Evolutionary conservation across 2,329 filamentous ascomycete genomes (phyloP), one percentile per base, ranked within the genome.

Genomic region (Stemphylium lycopersici): DNA sequence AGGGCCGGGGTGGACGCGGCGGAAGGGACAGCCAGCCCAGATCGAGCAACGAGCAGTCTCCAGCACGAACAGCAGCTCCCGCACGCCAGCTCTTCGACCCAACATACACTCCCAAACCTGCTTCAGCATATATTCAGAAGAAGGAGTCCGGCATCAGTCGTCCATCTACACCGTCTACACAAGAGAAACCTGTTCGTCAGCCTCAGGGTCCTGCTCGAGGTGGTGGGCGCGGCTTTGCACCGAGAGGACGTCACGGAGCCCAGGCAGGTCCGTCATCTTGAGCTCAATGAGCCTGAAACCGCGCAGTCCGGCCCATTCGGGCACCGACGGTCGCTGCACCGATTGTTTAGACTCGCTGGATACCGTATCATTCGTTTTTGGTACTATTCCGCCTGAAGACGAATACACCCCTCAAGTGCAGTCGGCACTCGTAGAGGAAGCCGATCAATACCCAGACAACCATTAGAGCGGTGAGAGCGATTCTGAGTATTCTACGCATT

Each of bases 81-180:
- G 77, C 77, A 11, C 81, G 83, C 44, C 89, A 92, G 68, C 81
- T 96, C 1, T 96, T 87, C 74, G 91, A 96, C 66, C 91, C 91
- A 0, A 85, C 83, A 32, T 91, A 88, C 70, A 79, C 86, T 12
- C 78, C 85, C 3, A 91, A 86, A 66, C 85, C 87, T 0, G 85
- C 83, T 20, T 81, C 82, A 13, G 71, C 76, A 22, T 77, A 75
- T 58, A 59, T 77, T 24, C 79, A 80, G 63, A 78, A 75, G 57
- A 79, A 73, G 43, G 62, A 78, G 52, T 76, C 74, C 68, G 65
- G 77, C 43, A 79, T 77, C 6, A 81, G 79, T 44, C 75, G 79
- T 52, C 75, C 80, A 15, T 79, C 78, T 11, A 81, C 82, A 4
- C 81, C 82, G n/a, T 83, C 81, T 48, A 83, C 86, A 24, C 84